Base-by-base conservation (phyloP, 768 basidiomycete species). In the Phylloporus sp. region DNA sequence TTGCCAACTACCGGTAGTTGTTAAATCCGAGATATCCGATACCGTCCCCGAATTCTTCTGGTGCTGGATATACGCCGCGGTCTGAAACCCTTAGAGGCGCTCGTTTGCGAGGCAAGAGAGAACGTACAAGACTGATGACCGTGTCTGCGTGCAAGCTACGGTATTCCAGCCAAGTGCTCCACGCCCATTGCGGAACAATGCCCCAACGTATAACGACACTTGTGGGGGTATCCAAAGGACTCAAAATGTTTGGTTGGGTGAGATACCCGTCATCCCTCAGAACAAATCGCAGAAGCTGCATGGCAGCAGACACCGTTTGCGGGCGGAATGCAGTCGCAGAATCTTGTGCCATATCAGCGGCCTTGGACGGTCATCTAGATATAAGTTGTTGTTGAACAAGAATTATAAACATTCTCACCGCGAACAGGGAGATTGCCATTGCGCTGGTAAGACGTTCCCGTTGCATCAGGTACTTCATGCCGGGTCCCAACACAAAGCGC, bases 161-260 rank as follows among this genome's bases (percentile, higher is more conserved):
- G 52, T 71, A 70, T 58, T 87, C 85, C 42, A 69, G 63, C 84
- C 85, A 89, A 7, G 76, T 65, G 11, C 62, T 67, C 86, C 88
- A 91, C 48, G 72, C 73, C 86, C 87, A 88, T 1, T 78, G 75
- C 3, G 85, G 63, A 11, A 77, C 67, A 11, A 73, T 56, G 27
- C 81, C 79, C 80, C 82, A 88, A 53, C 69, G 69, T n/a, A 86
- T 48, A n/a, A 89, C 62, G 20, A 85, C 72, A 6, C 42, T 64
- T 52, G 78, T 76, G 11, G 84, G 65, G 40, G 59, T 50, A 61
- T 82, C 39, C 15, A 43, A 57, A 24, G 59, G 66, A 52, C 34
- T 41, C 26, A 54, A 31, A 35, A 46, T 16, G 38, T 45, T 50
- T 15, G 50, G 48, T 39, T 45, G 35, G 9, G 55, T 46, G 5